Evolutionary conservation across 2,329 filamentous ascomycete genomes (phyloP).

Genomic region (Apiospora pterosperma): DNA sequence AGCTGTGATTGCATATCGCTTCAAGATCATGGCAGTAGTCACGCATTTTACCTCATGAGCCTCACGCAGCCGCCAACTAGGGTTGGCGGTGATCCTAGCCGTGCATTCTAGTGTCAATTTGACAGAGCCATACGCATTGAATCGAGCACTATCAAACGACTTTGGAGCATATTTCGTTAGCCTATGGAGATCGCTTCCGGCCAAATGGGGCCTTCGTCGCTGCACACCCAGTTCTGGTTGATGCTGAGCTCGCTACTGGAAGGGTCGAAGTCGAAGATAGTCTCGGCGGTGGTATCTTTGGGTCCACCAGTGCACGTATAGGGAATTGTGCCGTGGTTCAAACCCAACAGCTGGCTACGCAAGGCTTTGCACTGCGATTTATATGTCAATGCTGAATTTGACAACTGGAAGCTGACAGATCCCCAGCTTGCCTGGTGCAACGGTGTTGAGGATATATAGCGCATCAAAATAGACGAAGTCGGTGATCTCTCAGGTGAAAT

Average conservation of each 20-base stretch:
- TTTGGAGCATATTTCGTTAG: slow-evolving; percentile 8
- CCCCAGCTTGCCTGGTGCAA: slow-evolving; percentile 48
- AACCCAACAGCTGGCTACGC: slow-evolving; percentile 41
- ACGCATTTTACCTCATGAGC: too few relatives aligned
- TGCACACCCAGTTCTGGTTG: slow-evolving; percentile 49
- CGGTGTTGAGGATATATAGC: slow-evolving; percentile 46
- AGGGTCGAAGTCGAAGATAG: slow-evolving; percentile 40
- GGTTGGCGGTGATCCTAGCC: slow-evolving; percentile 30
- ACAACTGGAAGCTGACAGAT: slow-evolving; percentile 45
- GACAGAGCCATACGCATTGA: slow-evolving; percentile 28
- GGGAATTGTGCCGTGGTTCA: slow-evolving; percentile 44
- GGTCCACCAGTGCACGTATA: slow-evolving; percentile 39
- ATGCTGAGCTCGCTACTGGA: slow-evolving; percentile 33
- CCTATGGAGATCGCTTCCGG: slow-evolving; percentile 25
- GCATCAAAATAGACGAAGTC: slow-evolving; percentile 47
- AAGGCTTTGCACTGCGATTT: slow-evolving; percentile 34
- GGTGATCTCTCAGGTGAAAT: slow-evolving; percentile 38
- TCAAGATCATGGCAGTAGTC: too few relatives aligned
- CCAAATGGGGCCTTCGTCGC: slow-evolving; percentile 32
- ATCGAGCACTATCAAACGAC: slow-evolving; percentile 21
- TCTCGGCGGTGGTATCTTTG: slow-evolving; percentile 21
- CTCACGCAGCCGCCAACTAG: slow-evolving; percentile 35
- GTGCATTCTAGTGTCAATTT: slow-evolving; percentile 33
- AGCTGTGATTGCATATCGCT: too few relatives aligned
- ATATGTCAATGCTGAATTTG: slow-evolving; percentile 40